Base-by-base conservation (phyloP, 2,329 filamentous ascomycete genomes). In the Curvularia hawaiiensis region DNA sequence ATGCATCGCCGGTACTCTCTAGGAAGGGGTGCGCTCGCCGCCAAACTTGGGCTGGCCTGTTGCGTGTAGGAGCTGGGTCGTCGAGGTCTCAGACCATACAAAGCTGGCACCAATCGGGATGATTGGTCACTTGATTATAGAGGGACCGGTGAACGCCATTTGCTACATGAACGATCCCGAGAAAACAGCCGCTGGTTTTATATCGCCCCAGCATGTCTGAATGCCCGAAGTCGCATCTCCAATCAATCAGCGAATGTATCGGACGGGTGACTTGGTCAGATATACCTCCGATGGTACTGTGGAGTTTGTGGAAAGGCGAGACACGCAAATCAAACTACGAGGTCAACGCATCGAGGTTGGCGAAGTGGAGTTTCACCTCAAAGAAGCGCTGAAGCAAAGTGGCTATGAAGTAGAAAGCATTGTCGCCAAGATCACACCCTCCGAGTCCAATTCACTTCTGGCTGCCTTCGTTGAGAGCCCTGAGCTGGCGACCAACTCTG, bases 51-150 rank as follows among this genome's bases (percentile, higher is more conserved):
- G 41, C 10, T 26, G 7, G 41, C 41, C 41, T 10, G 8, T 45
- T 28, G 41, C 41, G 20, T 26, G 41, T 28, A 28, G 41, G 22
- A 11, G 3, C 14, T 45, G 41, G 41, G 41, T 45, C 20, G 41
- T 45, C 4, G 22, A 45, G 3, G 8, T 28, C 22, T 26, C 41
- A 26, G 22, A 45, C 41, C 8, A 26, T 26, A 28, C 20, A 16
- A 26, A 45, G 22, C 41, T 45, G 4, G 20, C 22, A 3, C 41
- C 41, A 26, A 12, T 45, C 22, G 41, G 41, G 22, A 28, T 14
- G 10, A 57, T 59, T 24, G 69, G 68, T 18, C 85, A 88, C 64
- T 74, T 88, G 2, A 77, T 86, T 5, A 80, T 88, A 22, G 83
- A 86, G 60, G 84, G 84, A 0, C 80, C 81, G 1, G 80, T 71